phyloP scores from a whole-genome alignment of 805 yeast genomes.

The Saturnispora mendoncae region DNA sequence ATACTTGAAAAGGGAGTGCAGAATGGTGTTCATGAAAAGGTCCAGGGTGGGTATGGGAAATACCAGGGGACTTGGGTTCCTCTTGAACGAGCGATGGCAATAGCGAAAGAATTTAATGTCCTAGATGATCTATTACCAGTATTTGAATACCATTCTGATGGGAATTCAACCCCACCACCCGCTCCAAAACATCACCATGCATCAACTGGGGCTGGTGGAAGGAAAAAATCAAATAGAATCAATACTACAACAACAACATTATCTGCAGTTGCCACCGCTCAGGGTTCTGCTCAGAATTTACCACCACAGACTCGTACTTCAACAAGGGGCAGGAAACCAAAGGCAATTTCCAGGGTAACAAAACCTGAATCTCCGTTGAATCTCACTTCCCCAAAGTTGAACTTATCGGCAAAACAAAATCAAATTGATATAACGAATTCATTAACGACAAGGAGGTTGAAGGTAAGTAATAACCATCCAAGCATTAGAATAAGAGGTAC shows the following conservation, averaged over 20 bases:
- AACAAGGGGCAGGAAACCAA: slow-evolving; percentile 3
- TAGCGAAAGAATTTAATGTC: slow-evolving; percentile 61
- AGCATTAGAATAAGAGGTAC: slow-evolving; percentile 6
- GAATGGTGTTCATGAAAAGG: slow-evolving; percentile 79
- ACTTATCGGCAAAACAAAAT: too few species aligned
- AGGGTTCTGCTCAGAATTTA: not conserved
- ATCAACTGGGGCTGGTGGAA: slow-evolving; percentile 35
- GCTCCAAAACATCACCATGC: slow-evolving; percentile 64
- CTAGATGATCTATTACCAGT: slow-evolving; percentile 53
- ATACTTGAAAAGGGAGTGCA: slow-evolving; percentile 92
- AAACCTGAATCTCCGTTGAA: slow-evolving; percentile 2
- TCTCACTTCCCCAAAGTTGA: too few species aligned
- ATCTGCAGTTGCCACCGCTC: too few species aligned
- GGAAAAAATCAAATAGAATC: slow-evolving; percentile 13
- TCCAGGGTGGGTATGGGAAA: slow-evolving; percentile 95
- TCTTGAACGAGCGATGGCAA: slow-evolving; percentile 57
- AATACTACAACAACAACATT: too few species aligned
- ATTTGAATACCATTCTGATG: slow-evolving; percentile 47
- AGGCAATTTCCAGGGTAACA: not conserved
- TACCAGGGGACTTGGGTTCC: slow-evolving; percentile 99
- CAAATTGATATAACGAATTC: not conserved
- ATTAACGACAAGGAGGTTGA: slow-evolving; percentile 12
- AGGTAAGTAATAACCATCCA: not conserved
- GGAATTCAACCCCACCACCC: slow-evolving; percentile 46
- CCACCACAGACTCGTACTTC: not conserved